phyloP scores from a whole-genome alignment of 1,139 yeast genomes.

The Torulaspora globosa region DNA sequence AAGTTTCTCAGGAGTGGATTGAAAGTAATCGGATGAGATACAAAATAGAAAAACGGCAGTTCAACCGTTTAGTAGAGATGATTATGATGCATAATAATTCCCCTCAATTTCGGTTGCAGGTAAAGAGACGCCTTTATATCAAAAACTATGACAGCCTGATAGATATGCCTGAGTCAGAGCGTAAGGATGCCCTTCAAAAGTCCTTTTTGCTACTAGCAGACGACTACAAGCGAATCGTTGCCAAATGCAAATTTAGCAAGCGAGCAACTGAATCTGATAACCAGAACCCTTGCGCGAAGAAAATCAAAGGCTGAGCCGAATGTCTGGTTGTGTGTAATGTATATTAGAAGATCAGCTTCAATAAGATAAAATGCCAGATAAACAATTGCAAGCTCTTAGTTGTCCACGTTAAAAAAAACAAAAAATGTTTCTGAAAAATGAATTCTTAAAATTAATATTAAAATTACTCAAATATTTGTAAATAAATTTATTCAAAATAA shows the following conservation, averaged over 20 bases:
- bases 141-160: slow-evolving; percentile 75
- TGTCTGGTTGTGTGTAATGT: background rate
- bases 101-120: slow-evolving; percentile 45
- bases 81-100: slow-evolving; percentile 47
- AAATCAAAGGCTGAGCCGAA: background rate
- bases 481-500: too few species aligned
- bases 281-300: background rate
- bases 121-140: slow-evolving; percentile 67
- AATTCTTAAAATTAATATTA: too few species aligned
- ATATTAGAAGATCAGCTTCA: background rate
- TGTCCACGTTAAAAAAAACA: too few species aligned
- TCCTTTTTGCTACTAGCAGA: slow-evolving; percentile 13
- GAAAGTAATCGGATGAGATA: slow-evolving; percentile 36
- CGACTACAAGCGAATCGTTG: slow-evolving; percentile 16
- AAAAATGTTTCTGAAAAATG: too few species aligned
- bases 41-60: slow-evolving; percentile 77
- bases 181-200: slow-evolving; percentile 16
- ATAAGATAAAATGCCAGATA: too few species aligned
- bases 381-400: too few species aligned
- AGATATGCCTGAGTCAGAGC: slow-evolving; percentile 52
- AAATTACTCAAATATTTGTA: too few species aligned
- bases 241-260: slow-evolving; percentile 12
- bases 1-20: slow-evolving; percentile 42
- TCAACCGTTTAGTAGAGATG: slow-evolving; percentile 75
- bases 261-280: slow-evolving; percentile 1